A percentile compares a stretch with the other conserved stretches of the same genome.
These are phyloP conservation scores for Vitis riparia DNA, from an alignment of 164 flowering plant genomes.

Conservation along the genomic window DNA sequence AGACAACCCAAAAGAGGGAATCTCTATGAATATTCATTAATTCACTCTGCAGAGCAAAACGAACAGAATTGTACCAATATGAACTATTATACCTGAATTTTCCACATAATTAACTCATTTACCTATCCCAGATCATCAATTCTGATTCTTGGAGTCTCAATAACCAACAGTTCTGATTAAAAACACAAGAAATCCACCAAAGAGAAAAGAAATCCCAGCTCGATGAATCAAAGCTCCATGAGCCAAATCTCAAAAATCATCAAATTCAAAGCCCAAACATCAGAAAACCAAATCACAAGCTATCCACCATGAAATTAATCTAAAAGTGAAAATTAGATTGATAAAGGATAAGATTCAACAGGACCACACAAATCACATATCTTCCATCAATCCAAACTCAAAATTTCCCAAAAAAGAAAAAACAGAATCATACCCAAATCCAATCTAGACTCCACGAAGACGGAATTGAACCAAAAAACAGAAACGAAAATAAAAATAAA, in stretches of 20 bases:
- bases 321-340: neutral
- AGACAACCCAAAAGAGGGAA: constrained; percentile 1
- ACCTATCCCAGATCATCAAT: too few relatives aligned
- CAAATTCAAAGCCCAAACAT: neutral
- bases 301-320: neutral
- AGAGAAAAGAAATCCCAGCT: neutral
- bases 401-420: too few relatives aligned
- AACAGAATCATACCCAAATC: neutral
- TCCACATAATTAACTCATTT: neutral
- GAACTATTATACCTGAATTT: too few relatives aligned
- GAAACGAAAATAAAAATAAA: neutral
- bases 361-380: neutral
- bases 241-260: neutral
- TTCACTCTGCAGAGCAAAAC: constrained; percentile 3
- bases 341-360: neutral
- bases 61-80: neutral
- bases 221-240: neutral
- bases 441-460: neutral
- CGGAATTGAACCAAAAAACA: neutral
- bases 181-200: neutral
- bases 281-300: neutral
- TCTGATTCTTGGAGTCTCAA: too few relatives aligned
- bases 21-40: constrained; percentile 9
- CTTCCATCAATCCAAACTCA: neutral
- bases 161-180: neutral